Base-by-base conservation (phyloP, 1,139 yeast genomes). In the Kodamaea ohmeri region DNA sequence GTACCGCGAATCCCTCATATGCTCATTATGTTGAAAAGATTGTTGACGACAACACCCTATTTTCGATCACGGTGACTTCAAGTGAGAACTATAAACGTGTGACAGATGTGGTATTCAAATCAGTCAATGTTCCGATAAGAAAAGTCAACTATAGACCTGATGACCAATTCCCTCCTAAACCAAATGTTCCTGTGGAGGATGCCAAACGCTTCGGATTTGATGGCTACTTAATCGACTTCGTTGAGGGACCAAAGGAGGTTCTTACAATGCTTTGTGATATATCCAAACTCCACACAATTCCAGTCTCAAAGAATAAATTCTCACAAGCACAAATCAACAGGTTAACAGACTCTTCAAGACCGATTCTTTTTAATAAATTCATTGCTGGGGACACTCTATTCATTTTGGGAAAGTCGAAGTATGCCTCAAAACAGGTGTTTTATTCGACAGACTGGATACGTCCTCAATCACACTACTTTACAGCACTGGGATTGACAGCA, bases 211-310 rank as follows among this genome's bases (percentile, higher is more conserved):
- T 63, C 19, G 96, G 96, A 0, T 87, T 92, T 57, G 96, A 86
- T 43, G 94, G 96, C 0, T 86, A 76, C 50, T 52, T 89, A 25
- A 61, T 78, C 1, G 97, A 92, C 51, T 78, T 78, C 44, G 53
- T 92, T 1, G 61, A 64, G 1, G 98, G 96, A 0, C 96, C 96
- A 1, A 55, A 60, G 7, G 74, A 76, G n/a, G 95, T 92, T 1
- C 55, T 88, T 34, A 70, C 73, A 38, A 87, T 86, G 88, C 67
- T 92, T 34, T 80, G 84, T 48, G 81, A 76, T 43, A 71, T 72
- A 21, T 65, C 76, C 11, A 68, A 66, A 32, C 60, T 89, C 18
- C 78, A 85, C 45, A 60, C 65, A 34, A 76, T 86, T 25, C 96
- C 97, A 0, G 80, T 82, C 5, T 55, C 84, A 0, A 60, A 63